Conservation (phyloP, 2,329 filamentous ascomycete species). For the Colletotrichum spinosum region DNA sequence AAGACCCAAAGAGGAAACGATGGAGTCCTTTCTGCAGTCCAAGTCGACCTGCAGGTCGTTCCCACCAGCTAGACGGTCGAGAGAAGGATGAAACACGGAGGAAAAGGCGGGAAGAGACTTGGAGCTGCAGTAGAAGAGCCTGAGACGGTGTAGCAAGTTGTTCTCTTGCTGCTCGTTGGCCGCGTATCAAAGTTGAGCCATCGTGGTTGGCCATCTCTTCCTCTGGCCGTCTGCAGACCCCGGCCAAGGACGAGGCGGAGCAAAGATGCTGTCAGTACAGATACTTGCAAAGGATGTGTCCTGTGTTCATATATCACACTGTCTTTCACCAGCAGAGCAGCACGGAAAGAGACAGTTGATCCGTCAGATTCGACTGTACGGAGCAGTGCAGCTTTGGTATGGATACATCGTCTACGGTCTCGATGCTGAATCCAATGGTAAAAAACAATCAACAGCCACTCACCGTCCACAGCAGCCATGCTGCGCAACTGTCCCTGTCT, state of each 20-base stretch:
- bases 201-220: too few species aligned
- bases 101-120: background rate
- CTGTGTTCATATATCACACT: background rate
- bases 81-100: background rate
- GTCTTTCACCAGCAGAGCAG: background rate
- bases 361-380: slow-evolving; percentile 2
- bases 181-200: slow-evolving; percentile 16
- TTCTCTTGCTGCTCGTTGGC: slow-evolving; percentile 2
- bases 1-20: background rate
- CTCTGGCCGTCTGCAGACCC: too few species aligned
- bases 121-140: background rate
- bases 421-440: too few species aligned
- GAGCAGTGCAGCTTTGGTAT: too few species aligned
- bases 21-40: slow-evolving; percentile 1
- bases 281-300: too few species aligned
- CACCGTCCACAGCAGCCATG: slow-evolving; percentile 26
- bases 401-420: too few species aligned
- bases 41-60: too few species aligned
- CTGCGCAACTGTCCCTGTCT: slow-evolving; percentile 4
- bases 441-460: slow-evolving; percentile 13
- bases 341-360: background rate
- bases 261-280: background rate
- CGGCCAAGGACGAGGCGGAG: slow-evolving; percentile 4
- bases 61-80: background rate
- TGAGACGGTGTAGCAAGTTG: background rate